A percentile compares a stretch with the other conserved stretches of the same genome.
These are phyloP conservation scores for Silybum marianum DNA, from an alignment of 129 eudicot genomes.

Conservation along the genomic window DNA sequence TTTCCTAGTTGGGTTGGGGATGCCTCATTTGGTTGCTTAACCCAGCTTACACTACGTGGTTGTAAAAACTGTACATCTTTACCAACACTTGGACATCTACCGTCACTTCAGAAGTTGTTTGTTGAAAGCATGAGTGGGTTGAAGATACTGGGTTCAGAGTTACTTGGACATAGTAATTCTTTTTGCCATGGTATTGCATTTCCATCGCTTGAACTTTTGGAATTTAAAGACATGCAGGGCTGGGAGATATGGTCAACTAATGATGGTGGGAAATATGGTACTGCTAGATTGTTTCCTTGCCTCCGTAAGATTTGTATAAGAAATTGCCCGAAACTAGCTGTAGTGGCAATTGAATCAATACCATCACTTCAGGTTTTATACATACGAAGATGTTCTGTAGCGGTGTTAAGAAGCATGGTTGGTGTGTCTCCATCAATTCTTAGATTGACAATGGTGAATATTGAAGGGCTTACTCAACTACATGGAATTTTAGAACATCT, in stretches of 20 bases:
- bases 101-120: conserved; percentile 34
- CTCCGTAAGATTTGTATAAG: background rate
- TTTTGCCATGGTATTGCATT: conserved; percentile 22
- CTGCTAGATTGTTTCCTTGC: background rate
- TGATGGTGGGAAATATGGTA: background rate
- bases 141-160: conserved; percentile 38
- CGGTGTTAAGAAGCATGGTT: conserved; percentile 2
- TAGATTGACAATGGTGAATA: conserved; percentile 1
- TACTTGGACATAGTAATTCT: conserved; percentile 22
- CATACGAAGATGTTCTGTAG: background rate
- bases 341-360: background rate
- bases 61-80: conserved; percentile 41
- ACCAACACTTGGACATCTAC: conserved; percentile 53
- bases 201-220: conserved; percentile 33
- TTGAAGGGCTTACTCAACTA: background rate
- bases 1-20: conserved; percentile 63
- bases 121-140: conserved; percentile 34
- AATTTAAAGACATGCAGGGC: conserved; percentile 1
- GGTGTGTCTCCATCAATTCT: background rate
- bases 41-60: conserved; percentile 26
- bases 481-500: background rate
- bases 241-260: conserved; percentile 35
- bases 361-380: background rate
- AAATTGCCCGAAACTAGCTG: background rate
- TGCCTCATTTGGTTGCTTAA: conserved; percentile 36